Conservation (phyloP, 441 rosid species). For the Bocquillonia castaneifolia region DNA sequence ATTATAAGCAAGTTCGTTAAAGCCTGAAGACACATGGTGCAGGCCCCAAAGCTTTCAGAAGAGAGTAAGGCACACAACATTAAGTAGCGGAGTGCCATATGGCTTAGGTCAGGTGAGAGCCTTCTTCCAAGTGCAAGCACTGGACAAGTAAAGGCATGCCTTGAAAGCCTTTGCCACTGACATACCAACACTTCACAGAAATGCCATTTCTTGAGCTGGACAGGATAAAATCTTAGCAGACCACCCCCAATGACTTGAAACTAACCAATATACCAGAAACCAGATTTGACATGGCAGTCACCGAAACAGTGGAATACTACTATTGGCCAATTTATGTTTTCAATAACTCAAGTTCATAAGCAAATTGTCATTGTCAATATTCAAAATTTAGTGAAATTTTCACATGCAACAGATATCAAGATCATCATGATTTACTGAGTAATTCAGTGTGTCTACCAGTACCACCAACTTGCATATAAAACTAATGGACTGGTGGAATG, state of each 20-base stretch:
- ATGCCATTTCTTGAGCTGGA: background rate
- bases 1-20: background rate
- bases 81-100: too few species aligned
- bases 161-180: background rate
- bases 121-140: background rate
- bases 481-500: background rate
- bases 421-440: background rate
- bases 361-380: background rate
- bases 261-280: background rate
- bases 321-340: background rate
- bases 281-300: background rate
- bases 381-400: background rate
- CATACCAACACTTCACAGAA: background rate
- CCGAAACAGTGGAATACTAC: background rate
- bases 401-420: background rate
- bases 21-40: background rate
- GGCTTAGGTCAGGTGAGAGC: background rate
- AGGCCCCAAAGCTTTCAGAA: background rate
- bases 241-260: background rate
- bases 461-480: background rate
- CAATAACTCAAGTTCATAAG: slow-evolving; percentile 6
- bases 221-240: background rate
- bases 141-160: background rate
- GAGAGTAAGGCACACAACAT: background rate
- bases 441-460: background rate